Conservation (phyloP, 495 filamentous ascomycete genomes). For the Penicillium desertorum region DNA sequence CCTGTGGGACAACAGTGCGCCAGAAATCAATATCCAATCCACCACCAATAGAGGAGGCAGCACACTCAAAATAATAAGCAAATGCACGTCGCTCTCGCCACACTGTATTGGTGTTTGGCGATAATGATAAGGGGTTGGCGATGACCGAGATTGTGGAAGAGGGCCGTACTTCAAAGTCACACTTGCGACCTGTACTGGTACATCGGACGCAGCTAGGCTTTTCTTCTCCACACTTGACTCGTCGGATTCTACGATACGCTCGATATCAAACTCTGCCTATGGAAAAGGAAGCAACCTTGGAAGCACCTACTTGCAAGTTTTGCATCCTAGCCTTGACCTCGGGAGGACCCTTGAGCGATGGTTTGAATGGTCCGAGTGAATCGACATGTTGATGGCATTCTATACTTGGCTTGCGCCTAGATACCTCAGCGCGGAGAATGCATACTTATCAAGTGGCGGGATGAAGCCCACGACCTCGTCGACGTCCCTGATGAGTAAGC, state of each 20-base stretch:
- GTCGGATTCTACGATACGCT: conserved; percentile 38
- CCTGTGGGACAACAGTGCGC: conserved; percentile 55
- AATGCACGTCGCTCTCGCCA: conserved; percentile 44
- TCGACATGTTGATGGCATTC: conserved; percentile 8
- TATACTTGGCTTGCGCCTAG: background rate
- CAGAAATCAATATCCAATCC: conserved; percentile 56
- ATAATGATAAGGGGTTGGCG: conserved; percentile 22
- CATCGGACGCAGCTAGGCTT: conserved; percentile 50
- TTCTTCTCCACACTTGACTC: conserved; percentile 58
- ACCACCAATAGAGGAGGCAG: conserved; percentile 37
- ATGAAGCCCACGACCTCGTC: background rate
- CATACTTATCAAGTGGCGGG: background rate
- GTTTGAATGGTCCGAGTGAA: background rate
- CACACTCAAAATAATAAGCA: conserved; percentile 40
- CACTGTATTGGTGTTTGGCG: conserved; percentile 23
- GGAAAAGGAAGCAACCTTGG: background rate
- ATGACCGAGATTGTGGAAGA: conserved; percentile 1
- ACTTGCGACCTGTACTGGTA: conserved; percentile 51
- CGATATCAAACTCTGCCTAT: conserved; percentile 3
- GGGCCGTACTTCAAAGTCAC: conserved; percentile 35
- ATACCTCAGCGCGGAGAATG: background rate
- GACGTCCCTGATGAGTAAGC: background rate
- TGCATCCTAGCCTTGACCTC: conserved; percentile 41
- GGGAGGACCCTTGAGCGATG: conserved; percentile 1
- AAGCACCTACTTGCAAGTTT: conserved; percentile 41